Conservation (phyloP, 108 stramenopile species). For the Nitzschia inconspicua region DNA sequence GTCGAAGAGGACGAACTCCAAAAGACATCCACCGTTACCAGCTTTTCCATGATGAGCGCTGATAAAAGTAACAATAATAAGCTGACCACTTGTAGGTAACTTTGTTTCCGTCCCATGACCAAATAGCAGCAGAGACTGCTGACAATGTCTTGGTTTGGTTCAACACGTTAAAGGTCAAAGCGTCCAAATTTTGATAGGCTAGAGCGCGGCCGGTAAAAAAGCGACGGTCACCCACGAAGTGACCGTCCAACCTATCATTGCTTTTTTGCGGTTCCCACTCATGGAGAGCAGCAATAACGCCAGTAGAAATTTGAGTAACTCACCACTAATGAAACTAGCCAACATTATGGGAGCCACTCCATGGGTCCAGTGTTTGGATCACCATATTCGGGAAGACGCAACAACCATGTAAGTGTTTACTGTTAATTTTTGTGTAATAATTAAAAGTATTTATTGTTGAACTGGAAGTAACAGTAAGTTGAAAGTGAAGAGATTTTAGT, state of each 20-base stretch:
- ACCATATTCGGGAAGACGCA: no score
- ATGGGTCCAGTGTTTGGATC: slow-evolving; percentile 52
- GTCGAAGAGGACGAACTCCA: slow-evolving; percentile 13
- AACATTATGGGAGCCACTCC: slow-evolving; percentile 79
- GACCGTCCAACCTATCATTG: slow-evolving; percentile 56
- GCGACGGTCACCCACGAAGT: slow-evolving; percentile 63
- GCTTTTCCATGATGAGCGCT: slow-evolving; percentile 76
- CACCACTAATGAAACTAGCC: slow-evolving; percentile 87
- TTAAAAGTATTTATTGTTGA: no score
- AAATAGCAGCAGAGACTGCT: slow-evolving; percentile 90
- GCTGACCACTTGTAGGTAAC: slow-evolving; percentile 74
- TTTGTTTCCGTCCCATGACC: slow-evolving; percentile 84
- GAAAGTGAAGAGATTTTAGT: no score
- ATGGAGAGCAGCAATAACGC: slow-evolving; percentile 41
- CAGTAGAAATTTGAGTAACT: slow-evolving; percentile 59
- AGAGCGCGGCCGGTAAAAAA: slow-evolving; percentile 83
- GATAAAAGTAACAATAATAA: slow-evolving; percentile 74
- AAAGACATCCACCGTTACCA: slow-evolving; percentile 37
- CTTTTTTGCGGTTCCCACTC: slow-evolving; percentile 15
- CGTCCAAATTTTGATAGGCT: slow-evolving; percentile 93
- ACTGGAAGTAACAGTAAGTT: no score
- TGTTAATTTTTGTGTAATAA: no score
- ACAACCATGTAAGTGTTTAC: no score
- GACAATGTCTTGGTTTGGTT: slow-evolving; percentile 96
- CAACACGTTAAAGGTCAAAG: slow-evolving; percentile 91